Percentiles rank a stretch among this genome's conserved stretches.
Evolutionary conservation across 345 rosid species (phyloP).

Genomic region (Eutrema yunnanense): DNA sequence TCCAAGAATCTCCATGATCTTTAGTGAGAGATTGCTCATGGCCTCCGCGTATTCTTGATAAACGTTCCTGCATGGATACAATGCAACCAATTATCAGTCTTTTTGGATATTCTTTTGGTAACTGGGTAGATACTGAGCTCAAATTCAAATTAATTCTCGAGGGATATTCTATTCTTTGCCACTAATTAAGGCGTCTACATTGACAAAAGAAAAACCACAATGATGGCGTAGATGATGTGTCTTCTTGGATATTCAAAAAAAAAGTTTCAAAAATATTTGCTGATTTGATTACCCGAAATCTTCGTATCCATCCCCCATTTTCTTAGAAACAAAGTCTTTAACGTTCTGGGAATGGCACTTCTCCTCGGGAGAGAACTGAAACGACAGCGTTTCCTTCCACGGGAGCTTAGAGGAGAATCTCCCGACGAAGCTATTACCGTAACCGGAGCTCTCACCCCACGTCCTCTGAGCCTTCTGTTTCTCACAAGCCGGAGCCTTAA

Average conservation of each 20-base stretch:
- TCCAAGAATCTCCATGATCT: slow-evolving; percentile 33
- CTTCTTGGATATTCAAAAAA: not conserved
- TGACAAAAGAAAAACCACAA: not conserved
- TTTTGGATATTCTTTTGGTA: not conserved
- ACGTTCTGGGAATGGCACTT: slow-evolving; percentile 23
- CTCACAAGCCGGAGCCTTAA: slow-evolving; percentile 40
- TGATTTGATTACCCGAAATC: slow-evolving; percentile 52
- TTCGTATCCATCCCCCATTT: slow-evolving; percentile 55
- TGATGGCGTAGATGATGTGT: not conserved
- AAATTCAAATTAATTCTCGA: not conserved
- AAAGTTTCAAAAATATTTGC: not conserved
- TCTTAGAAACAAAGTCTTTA: slow-evolving; percentile 39
- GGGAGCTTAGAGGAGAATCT: slow-evolving; percentile 79
- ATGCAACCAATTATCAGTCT: not conserved
- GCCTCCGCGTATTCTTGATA: slow-evolving; percentile 32
- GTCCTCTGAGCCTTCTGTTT: slow-evolving; percentile 65
- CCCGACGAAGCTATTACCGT: slow-evolving; percentile 81
- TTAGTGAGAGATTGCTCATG: slow-evolving; percentile 26
- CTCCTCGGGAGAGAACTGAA: slow-evolving; percentile 41
- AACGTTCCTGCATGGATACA: slow-evolving; percentile 15
- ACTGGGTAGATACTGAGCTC: not conserved
- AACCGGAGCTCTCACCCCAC: slow-evolving; percentile 63
- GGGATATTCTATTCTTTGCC: not conserved
- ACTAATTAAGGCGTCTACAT: too few relatives aligned
- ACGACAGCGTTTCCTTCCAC: slow-evolving; percentile 90